phyloP scores from a whole-genome alignment of 2,329 filamentous ascomycete species.

The Diaporthe sp. region DNA sequence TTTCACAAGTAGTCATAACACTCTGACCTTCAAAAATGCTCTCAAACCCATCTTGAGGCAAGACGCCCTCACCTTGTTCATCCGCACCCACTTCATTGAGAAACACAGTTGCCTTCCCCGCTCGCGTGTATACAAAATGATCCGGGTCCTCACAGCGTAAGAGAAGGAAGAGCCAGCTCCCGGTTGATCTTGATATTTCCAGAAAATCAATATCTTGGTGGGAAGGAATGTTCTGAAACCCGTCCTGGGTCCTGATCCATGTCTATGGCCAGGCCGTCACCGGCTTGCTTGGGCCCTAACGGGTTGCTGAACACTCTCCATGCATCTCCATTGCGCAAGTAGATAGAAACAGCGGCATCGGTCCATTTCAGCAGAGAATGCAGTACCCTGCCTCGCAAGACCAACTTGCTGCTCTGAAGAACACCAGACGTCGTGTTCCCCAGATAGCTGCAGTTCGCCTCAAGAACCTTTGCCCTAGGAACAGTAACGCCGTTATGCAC shows the following conservation, averaged over 20 bases:
- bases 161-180: neutral
- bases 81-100: neutral
- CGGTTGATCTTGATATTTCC: neutral
- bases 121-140: neutral
- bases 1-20: neutral
- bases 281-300: fast-evolving
- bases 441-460: neutral
- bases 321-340: neutral
- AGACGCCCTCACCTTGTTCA: neutral
- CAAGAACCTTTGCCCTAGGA: neutral
- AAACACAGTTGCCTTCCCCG: neutral
- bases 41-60: neutral
- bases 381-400: neutral
- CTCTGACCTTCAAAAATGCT: neutral
- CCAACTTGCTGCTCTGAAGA: neutral
- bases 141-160: neutral
- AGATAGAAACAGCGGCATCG: neutral
- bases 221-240: neutral
- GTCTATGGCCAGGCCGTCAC: fast-evolving
- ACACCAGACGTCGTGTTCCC: neutral
- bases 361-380: neutral
- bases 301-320: neutral
- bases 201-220: neutral
- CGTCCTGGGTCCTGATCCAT: neutral
- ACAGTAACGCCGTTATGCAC: fast-evolving